Evolutionary conservation across 139 green algal species (phyloP).

Genomic region (Chlamydomonas sphaeroides): DNA sequence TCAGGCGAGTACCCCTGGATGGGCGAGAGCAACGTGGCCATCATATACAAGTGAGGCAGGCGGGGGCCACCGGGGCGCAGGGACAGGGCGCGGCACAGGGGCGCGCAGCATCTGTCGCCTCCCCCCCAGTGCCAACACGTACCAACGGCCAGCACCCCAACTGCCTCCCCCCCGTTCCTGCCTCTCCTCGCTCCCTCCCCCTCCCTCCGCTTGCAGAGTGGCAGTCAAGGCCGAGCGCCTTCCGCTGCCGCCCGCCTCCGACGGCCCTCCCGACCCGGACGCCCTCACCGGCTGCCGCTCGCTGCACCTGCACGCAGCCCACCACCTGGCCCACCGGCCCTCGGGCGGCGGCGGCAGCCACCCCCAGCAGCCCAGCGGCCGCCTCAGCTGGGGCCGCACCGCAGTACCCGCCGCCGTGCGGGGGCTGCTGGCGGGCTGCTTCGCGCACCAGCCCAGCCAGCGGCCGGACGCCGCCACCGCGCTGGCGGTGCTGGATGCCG

Average conservation of each 20-base stretch:
- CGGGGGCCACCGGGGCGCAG: too few species aligned
- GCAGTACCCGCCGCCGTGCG: constrained; percentile 50
- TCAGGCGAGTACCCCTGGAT: constrained; percentile 53
- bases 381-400: too few species aligned
- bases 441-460: constrained; percentile 51
- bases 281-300: background rate
- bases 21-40: constrained; percentile 46
- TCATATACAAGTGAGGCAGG: constrained; percentile 50
- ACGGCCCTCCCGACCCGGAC: background rate
- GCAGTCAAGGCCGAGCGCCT: constrained; percentile 14
- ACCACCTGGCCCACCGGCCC: background rate
- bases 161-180: background rate
- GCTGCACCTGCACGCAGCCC: too few species aligned
- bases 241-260: constrained; percentile 25
- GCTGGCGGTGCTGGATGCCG: constrained; percentile 37
- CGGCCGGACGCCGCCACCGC: constrained; percentile 63
- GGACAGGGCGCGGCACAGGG: too few species aligned
- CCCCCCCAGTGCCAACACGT: too few species aligned
- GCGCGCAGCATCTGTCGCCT: too few species aligned
- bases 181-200: background rate
- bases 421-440: constrained; percentile 69
- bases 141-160: background rate
- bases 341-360: constrained; percentile 45
- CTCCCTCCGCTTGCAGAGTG: background rate
- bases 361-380: constrained; percentile 49